Evolutionary conservation across 2,329 filamentous ascomycete species (phyloP).

Genomic region (Nectriaceae sp.): DNA sequence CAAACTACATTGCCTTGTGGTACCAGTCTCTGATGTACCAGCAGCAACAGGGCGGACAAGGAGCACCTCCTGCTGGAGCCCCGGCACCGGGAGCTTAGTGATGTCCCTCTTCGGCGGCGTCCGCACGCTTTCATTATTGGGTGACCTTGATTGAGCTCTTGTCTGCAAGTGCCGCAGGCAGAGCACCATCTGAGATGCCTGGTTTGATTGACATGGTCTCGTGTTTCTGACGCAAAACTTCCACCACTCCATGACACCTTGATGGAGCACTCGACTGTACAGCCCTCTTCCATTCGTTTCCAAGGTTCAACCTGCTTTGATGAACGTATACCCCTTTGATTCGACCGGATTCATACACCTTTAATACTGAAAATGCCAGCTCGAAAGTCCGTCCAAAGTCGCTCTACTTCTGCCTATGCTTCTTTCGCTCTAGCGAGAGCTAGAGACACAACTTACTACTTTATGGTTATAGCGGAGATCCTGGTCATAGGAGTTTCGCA

Average conservation of each 20-base stretch:
- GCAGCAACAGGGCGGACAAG: conserved; percentile 42
- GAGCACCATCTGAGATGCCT: conserved; percentile 34
- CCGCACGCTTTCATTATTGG: conserved; percentile 31
- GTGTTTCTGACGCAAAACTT: conserved; percentile 25
- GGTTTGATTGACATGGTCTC: conserved; percentile 35
- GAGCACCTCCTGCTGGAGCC: conserved; percentile 36
- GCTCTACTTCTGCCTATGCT: conserved; percentile 14
- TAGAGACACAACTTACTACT: conserved; percentile 20
- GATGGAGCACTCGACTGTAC: conserved; percentile 36
- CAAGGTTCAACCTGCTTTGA: conserved; percentile 26
- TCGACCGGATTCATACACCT: conserved; percentile 23
- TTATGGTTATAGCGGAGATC: conserved; percentile 14
- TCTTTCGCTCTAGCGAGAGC: conserved; percentile 21
- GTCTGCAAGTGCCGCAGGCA: conserved; percentile 21
- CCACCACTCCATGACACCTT: conserved; percentile 29
- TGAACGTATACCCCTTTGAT: conserved; percentile 31
- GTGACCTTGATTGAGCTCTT: conserved; percentile 36
- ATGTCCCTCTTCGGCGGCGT: conserved; percentile 25
- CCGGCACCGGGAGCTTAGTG: conserved; percentile 40
- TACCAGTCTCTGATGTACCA: conserved; percentile 65
- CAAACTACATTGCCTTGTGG: conserved; percentile 79
- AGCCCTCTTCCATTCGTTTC: conserved; percentile 25
- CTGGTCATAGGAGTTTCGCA: too few species aligned
- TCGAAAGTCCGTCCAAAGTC: conserved; percentile 23
- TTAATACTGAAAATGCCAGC: conserved; percentile 26